A percentile compares a stretch with the other conserved stretches of the same genome.
Evolutionary conservation across 2,329 filamentous ascomycete species (phyloP).

Genomic region (Xylaria sp.): DNA sequence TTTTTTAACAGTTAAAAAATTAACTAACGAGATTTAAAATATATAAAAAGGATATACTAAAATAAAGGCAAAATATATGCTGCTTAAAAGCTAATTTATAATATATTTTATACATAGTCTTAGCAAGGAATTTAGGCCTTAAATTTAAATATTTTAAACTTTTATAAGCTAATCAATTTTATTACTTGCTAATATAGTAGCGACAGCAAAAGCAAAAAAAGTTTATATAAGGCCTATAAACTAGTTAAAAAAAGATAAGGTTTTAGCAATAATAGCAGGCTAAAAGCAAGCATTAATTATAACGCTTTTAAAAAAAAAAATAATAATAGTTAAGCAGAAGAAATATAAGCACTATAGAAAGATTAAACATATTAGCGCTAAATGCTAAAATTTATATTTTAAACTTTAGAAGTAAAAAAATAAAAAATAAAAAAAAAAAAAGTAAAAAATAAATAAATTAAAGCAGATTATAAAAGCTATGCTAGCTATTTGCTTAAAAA

Average conservation of each 20-base stretch:
- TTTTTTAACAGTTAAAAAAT: neutral
- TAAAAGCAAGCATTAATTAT: slow-evolving; percentile 1
- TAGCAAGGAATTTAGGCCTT: slow-evolving; percentile 3
- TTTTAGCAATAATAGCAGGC: neutral
- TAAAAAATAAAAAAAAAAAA: slow-evolving; percentile 5
- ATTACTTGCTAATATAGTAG: neutral
- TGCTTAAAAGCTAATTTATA: slow-evolving; percentile 1
- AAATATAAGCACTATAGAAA: neutral
- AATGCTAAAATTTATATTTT: neutral
- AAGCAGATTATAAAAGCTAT: neutral
- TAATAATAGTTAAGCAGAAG: neutral
- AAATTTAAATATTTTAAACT: slow-evolving; percentile 5
- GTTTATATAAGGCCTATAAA: neutral
- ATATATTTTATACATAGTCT: neutral
- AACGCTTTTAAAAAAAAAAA: neutral
- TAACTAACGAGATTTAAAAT: neutral
- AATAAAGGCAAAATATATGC: neutral
- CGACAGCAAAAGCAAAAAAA: slow-evolving; percentile 1
- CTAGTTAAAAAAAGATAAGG: neutral
- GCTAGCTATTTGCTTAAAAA: neutral
- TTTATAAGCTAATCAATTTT: neutral
- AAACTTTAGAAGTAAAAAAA: neutral
- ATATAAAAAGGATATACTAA: slow-evolving; percentile 9
- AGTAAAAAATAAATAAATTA: slow-evolving; percentile 6
- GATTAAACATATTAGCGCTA: neutral